A percentile compares a stretch with the other conserved stretches of the same genome.
These are phyloP conservation scores for Calocybe gangraenosa DNA, from an alignment of 768 basidiomycete species.

Conservation along the genomic window DNA sequence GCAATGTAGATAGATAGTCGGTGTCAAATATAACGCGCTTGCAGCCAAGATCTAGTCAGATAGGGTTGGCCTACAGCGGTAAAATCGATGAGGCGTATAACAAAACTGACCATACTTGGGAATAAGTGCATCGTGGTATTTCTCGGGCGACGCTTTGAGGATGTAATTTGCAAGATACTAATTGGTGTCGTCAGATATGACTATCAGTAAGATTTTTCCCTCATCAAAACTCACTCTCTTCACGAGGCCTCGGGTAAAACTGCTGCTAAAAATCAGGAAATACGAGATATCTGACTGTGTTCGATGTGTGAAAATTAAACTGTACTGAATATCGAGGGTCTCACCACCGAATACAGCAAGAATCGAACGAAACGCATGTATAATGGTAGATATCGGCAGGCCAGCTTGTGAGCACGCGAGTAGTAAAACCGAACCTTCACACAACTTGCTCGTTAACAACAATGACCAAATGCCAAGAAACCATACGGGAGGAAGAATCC, in stretches of 20 bases:
- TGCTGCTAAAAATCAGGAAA: slow-evolving; percentile 11
- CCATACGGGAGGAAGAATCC: slow-evolving; percentile 43
- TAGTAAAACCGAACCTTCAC: slow-evolving; percentile 24
- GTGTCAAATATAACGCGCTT: slow-evolving; percentile 51
- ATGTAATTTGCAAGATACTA: slow-evolving; percentile 31
- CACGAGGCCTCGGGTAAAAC: slow-evolving; percentile 3
- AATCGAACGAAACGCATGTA: slow-evolving; percentile 27
- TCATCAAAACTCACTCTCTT: background rate
- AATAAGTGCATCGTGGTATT: slow-evolving; percentile 40
- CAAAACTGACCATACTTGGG: slow-evolving; percentile 41
- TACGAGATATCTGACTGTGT: slow-evolving; percentile 9
- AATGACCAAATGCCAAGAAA: background rate
- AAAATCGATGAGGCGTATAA: background rate
- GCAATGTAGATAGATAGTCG: slow-evolving; percentile 39
- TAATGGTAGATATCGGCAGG: slow-evolving; percentile 36
- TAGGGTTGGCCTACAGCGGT: background rate
- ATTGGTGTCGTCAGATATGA: background rate
- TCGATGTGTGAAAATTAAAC: background rate
- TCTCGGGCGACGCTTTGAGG: slow-evolving; percentile 33
- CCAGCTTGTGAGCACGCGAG: slow-evolving; percentile 31
- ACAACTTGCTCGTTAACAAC: background rate
- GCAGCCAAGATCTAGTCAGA: slow-evolving; percentile 41
- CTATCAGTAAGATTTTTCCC: slow-evolving; percentile 1
- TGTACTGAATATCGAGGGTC: background rate
- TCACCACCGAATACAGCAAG: slow-evolving; percentile 14